Base-by-base conservation (phyloP, 179 eudicot species). In the Drosera spatulata region DNA sequence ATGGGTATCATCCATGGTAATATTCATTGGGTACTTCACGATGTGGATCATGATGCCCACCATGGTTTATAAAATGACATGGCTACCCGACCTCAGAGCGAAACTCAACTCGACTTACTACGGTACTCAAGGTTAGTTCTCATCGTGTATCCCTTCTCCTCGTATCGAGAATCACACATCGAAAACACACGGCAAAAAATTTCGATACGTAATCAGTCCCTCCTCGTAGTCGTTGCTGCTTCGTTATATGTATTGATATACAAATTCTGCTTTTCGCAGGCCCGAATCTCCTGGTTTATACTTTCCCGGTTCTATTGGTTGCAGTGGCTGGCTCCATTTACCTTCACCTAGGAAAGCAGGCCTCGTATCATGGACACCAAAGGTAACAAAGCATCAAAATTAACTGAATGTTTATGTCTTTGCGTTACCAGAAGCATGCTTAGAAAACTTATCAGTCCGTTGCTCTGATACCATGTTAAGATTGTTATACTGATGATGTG, bases 301-400 rank as follows among this genome's bases (percentile, higher is more conserved):
- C 78, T 10, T 71, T 73, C 15, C 93, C 93, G 0, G 48, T 85
- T 15, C 61, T 85, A 12, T 73, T 85, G 8, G 55, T 85, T 55
- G 81, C 84, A 2, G 72, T 68, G 1, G 33, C 80, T 68, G 80
- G 82, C n/a, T 69, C 76, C 7, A 38, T 82, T 3, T 80, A 80
- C 67, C 78, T 77, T 15, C 91, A 85, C 67, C 64, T 85, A 49
- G 85, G 71, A 8, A 76, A 73, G 57, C 73, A 63, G 10, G 33
- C 56, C 7, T 39, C 40, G 12, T 33, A 41, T 33, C 41, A 59
- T 55, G 62, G 53, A 61, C 9, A 13, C n/a, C 1, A 46, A 8
- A 46, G 50, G 50, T 22, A 22, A 22, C 33, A 22, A 22, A 22
- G 33, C 33, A 22, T 22, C 33, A 22, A 22, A 1, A 22, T 22